Percentiles rank a stretch among this genome's conserved stretches.
phyloP scores from a whole-genome alignment of 1,139 yeast species.

The Keqinozyma sinolaborantium region DNA sequence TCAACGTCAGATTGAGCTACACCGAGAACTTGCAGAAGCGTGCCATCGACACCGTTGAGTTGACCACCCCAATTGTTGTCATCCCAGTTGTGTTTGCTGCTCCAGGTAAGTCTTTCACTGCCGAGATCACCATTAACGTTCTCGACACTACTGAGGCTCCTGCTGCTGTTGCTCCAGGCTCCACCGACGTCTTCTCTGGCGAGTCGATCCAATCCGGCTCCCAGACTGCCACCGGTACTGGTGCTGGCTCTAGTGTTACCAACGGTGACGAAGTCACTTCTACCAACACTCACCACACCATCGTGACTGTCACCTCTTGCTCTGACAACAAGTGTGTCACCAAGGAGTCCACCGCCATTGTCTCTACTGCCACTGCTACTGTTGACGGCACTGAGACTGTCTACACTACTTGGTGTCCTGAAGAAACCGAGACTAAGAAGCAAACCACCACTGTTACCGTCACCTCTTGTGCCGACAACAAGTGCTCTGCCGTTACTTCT shows the following conservation, averaged over 20 bases:
- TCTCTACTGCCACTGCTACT: slow-evolving; percentile 29
- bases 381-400: slow-evolving; percentile 19
- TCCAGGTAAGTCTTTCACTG: slow-evolving; percentile 1
- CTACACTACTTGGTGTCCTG: slow-evolving; percentile 7
- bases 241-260: slow-evolving; percentile 11
- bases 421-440: background rate
- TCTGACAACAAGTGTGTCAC: slow-evolving; percentile 25
- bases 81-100: background rate
- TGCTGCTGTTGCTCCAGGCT: slow-evolving; percentile 11
- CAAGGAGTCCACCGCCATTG: slow-evolving; percentile 18
- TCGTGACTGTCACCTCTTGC: slow-evolving; percentile 51
- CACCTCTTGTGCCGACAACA: slow-evolving; percentile 42
- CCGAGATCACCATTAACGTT: background rate
- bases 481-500: slow-evolving; percentile 22
- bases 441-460: slow-evolving; percentile 12
- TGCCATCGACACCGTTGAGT: background rate
- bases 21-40: background rate
- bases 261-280: slow-evolving; percentile 8
- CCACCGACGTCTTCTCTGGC: no score
- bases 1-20: slow-evolving; percentile 1
- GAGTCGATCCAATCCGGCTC: no score
- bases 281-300: slow-evolving; percentile 11
- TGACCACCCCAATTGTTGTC: background rate
- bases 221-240: slow-evolving; percentile 7
- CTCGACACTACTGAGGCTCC: slow-evolving; percentile 3